A percentile compares a stretch with the other conserved stretches of the same genome.
Evolutionary conservation across 139 green algal species (phyloP).

Genomic region (Haematococcus sp.): DNA sequence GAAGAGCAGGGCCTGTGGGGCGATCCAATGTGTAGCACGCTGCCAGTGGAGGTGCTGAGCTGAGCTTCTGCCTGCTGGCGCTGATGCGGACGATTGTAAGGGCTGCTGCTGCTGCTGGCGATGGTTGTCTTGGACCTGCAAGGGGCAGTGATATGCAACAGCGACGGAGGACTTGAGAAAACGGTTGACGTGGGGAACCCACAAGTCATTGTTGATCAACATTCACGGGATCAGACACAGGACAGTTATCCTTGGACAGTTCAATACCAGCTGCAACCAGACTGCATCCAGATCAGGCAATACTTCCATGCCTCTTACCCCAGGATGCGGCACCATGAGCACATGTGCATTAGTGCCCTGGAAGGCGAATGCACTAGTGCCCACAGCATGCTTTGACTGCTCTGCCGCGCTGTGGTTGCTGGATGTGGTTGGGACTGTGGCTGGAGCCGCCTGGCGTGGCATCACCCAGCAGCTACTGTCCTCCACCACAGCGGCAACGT

Average conservation of each 20-base stretch:
- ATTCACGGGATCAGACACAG: too few relatives aligned
- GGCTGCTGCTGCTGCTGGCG: conserved; percentile 41
- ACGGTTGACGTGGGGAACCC: neutral
- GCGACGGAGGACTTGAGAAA: neutral
- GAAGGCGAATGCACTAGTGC: conserved; percentile 81
- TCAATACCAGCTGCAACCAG: too few relatives aligned
- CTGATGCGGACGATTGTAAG: neutral
- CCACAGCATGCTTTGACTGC: conserved; percentile 6
- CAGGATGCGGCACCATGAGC: conserved; percentile 24
- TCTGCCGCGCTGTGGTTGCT: neutral
- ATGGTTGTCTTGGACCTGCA: conserved; percentile 53
- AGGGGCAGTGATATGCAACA: conserved; percentile 3
- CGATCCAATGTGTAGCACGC: neutral
- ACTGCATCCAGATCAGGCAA: too few relatives aligned
- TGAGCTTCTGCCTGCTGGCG: neutral
- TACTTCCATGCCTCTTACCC: too few relatives aligned
- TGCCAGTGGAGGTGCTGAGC: conserved; percentile 6
- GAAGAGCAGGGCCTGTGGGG: neutral
- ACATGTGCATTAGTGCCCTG: conserved; percentile 81
- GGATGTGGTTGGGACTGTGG: neutral
- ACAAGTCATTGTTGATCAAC: conserved; percentile 3
- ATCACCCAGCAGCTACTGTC: neutral
- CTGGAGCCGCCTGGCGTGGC: neutral
- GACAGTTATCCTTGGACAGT: too few relatives aligned
- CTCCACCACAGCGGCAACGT: conserved; percentile 39